Evolutionary conservation across 164 flowering plant species (phyloP).

Genomic region (Tetracentron sinense): DNA sequence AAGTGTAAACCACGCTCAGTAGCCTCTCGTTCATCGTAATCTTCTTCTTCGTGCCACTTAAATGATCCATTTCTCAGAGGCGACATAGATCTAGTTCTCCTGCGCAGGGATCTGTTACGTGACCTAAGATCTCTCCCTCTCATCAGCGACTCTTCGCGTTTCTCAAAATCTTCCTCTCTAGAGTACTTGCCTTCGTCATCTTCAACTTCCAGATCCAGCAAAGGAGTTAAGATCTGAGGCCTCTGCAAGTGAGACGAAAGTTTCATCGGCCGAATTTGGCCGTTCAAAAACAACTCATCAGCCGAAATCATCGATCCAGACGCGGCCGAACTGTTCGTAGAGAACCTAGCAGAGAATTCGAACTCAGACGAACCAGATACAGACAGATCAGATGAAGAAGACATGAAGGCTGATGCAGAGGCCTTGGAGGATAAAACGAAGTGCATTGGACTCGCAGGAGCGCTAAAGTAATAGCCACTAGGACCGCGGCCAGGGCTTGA

Average conservation of each 20-base stretch:
- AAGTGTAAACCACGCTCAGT: constrained; percentile 8
- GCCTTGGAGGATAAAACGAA: constrained; percentile 22
- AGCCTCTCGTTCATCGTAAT: background rate
- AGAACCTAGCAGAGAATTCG: constrained; percentile 51
- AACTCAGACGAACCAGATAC: constrained; percentile 41
- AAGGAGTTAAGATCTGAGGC: constrained; percentile 50
- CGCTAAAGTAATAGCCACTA: constrained; percentile 52
- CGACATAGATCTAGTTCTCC: constrained; percentile 61
- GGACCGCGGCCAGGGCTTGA: constrained; percentile 52
- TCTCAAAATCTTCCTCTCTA: constrained; percentile 6
- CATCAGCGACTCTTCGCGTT: constrained; percentile 7
- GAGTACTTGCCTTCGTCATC: constrained; percentile 26
- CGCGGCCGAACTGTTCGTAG: constrained; percentile 14
- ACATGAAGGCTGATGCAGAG: background rate
- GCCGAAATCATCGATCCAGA: constrained; percentile 61
- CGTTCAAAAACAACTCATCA: constrained; percentile 70
- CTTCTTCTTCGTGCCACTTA: constrained; percentile 30
- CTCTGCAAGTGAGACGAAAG: constrained; percentile 54
- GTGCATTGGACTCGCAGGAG: constrained; percentile 72
- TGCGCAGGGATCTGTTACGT: constrained; percentile 40
- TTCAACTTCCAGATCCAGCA: constrained; percentile 44
- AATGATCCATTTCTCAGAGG: constrained; percentile 33
- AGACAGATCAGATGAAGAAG: background rate
- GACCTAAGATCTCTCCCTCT: constrained; percentile 54
- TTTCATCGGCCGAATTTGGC: constrained; percentile 78